Conservation (phyloP, 257 asterid species). For the Ligustrum vulgare region DNA sequence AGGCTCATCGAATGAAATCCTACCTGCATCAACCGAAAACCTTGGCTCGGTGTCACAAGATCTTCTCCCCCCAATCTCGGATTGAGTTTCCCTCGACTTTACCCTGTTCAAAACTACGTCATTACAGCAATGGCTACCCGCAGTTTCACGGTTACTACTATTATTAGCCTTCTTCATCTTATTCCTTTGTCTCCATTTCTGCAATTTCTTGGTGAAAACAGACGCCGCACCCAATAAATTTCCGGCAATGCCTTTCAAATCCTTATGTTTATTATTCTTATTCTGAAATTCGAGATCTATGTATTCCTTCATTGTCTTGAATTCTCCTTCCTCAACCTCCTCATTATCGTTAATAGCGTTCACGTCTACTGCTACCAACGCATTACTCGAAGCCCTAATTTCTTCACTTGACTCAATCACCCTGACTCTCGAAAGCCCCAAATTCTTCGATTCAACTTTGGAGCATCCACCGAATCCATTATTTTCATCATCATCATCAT, state of each 20-base stretch:
- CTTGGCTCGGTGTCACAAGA: constrained; percentile 76
- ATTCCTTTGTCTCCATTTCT: constrained; percentile 70
- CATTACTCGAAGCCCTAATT: constrained; percentile 36
- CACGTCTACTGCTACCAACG: constrained; percentile 25
- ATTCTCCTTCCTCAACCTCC: constrained; percentile 52
- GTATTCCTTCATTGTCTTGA: constrained; percentile 82
- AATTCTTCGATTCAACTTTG: constrained; percentile 70
- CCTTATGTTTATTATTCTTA: constrained; percentile 58
- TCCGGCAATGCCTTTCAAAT: constrained; percentile 62
- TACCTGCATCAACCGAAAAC: constrained; percentile 62
- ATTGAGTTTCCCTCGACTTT: constrained; percentile 36
- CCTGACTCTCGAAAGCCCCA: constrained; percentile 47
- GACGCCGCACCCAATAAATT: constrained; percentile 74
- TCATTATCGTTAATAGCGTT: constrained; percentile 31
- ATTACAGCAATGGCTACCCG: constrained; percentile 17
- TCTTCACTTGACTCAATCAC: constrained; percentile 36
- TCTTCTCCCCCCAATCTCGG: constrained; percentile 60
- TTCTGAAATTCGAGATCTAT: constrained; percentile 76
- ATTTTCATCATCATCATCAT: constrained; percentile 58
- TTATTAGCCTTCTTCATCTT: constrained; percentile 40
- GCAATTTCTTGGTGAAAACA: constrained; percentile 75
- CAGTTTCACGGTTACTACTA: constrained; percentile 20
- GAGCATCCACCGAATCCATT: constrained; percentile 42
- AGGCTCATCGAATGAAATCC: constrained; percentile 76
- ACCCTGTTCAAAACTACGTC: constrained; percentile 3